A percentile compares a stretch with the other conserved stretches of the same genome.
Conservation (phyloP, 345 rosid genomes). For the Noccaea caerulescens region DNA sequence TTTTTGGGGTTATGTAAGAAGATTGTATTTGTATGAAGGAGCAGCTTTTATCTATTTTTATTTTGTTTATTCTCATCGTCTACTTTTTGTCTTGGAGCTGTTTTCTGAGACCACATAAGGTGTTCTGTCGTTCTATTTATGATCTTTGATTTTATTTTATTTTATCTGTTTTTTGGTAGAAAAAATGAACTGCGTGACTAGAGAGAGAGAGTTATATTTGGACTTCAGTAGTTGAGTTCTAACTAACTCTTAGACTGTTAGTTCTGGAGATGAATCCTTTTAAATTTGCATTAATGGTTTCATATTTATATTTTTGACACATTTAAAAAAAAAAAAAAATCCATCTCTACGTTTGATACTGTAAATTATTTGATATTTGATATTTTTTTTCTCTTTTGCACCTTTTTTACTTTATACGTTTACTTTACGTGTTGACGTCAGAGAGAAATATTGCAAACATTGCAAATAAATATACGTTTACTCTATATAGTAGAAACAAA, state of each 20-base stretch:
- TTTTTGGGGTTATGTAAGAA: slow-evolving; percentile 29
- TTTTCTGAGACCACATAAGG: slow-evolving; percentile 26
- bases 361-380: not conserved
- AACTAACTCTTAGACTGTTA: slow-evolving; percentile 10
- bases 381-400: not conserved
- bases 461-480: not conserved
- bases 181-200: slow-evolving; percentile 11
- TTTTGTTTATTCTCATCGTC: slow-evolving; percentile 15
- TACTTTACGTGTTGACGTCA: not conserved
- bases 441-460: not conserved
- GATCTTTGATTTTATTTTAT: not conserved
- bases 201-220: slow-evolving; percentile 14
- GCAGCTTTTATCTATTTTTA: slow-evolving; percentile 33
- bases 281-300: not conserved
- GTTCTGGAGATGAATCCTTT: not conserved
- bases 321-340: not conserved
- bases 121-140: slow-evolving; percentile 11
- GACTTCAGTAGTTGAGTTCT: slow-evolving; percentile 16
- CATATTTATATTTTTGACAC: not conserved
- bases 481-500: not conserved
- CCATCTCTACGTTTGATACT: not conserved
- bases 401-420: not conserved
- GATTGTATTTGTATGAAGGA: slow-evolving; percentile 35
- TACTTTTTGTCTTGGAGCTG: slow-evolving; percentile 29
- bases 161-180: not conserved